Percentiles rank a stretch among this genome's conserved stretches.
These are phyloP conservation scores for Aspergillus oerlinghausenensis DNA, from an alignment of 2,329 filamentous ascomycete genomes.

Conservation along the genomic window DNA sequence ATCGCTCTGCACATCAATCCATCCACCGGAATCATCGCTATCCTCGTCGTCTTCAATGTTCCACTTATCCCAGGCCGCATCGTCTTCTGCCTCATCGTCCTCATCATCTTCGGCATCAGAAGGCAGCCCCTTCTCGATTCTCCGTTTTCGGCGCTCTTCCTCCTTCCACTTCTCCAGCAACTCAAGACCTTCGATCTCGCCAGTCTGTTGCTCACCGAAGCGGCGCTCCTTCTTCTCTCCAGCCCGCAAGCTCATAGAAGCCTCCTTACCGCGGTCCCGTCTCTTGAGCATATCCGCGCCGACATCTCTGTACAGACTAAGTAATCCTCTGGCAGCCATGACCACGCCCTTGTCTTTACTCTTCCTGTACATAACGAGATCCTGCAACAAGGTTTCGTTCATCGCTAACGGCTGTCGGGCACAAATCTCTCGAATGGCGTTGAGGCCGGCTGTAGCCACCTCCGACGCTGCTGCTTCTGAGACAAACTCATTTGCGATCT, in stretches of 20 bases:
- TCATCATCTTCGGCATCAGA: slow-evolving; percentile 58
- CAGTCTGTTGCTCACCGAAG: slow-evolving; percentile 76
- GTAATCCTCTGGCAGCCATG: slow-evolving; percentile 92
- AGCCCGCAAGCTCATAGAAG: slow-evolving; percentile 71
- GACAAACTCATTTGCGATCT: slow-evolving; percentile 98
- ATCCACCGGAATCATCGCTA: slow-evolving; percentile 74
- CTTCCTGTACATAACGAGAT: slow-evolving; percentile 91
- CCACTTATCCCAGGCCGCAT: slow-evolving; percentile 49
- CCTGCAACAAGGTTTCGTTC: slow-evolving; percentile 90
- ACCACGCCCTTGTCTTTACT: slow-evolving; percentile 99
- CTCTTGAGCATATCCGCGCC: slow-evolving; percentile 84
- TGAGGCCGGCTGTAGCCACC: slow-evolving; percentile 86
- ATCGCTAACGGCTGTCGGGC: slow-evolving; percentile 91
- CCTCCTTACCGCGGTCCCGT: slow-evolving; percentile 86
- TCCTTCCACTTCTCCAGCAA: slow-evolving; percentile 90
- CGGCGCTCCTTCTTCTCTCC: slow-evolving; percentile 71
- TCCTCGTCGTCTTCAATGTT: slow-evolving; percentile 56
- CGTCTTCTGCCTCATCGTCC: slow-evolving; percentile 57
- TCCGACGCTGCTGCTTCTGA: slow-evolving; percentile 89
- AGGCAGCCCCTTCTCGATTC: slow-evolving; percentile 62
- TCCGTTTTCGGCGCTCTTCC: slow-evolving; percentile 73
- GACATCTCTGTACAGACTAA: slow-evolving; percentile 87
- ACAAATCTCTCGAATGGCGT: slow-evolving; percentile 92
- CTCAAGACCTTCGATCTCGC: slow-evolving; percentile 87
- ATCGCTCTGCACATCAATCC: slow-evolving; percentile 86